phyloP scores from a whole-genome alignment of 2,329 filamentous ascomycete genomes.

The Aspergillus tamarii region DNA sequence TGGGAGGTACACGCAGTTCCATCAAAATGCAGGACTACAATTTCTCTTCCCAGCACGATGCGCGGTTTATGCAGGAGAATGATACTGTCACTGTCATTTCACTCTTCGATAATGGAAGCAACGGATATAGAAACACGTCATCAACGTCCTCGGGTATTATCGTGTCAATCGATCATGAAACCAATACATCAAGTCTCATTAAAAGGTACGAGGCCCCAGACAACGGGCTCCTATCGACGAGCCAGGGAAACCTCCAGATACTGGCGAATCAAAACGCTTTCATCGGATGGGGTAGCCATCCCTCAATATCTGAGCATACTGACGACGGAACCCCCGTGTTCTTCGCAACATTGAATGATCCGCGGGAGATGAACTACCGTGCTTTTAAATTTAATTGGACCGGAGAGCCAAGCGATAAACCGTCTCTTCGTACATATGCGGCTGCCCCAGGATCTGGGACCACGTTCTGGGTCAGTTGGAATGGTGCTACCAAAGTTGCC shows the following conservation, averaged over 20 bases:
- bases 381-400: slow-evolving; percentile 48
- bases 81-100: slow-evolving; percentile 42
- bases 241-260: slow-evolving; percentile 45
- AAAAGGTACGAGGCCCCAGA: slow-evolving; percentile 34
- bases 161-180: slow-evolving; percentile 41
- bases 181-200: slow-evolving; percentile 38
- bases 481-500: slow-evolving; percentile 43
- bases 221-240: slow-evolving; percentile 35
- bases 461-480: slow-evolving; percentile 45
- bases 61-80: slow-evolving; percentile 43
- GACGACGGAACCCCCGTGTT: slow-evolving; percentile 41
- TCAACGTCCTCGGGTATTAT: slow-evolving; percentile 43
- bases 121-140: slow-evolving; percentile 44
- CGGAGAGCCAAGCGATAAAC: slow-evolving; percentile 42
- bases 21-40: slow-evolving; percentile 43
- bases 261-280: slow-evolving; percentile 42
- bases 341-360: slow-evolving; percentile 39
- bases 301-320: slow-evolving; percentile 44
- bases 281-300: slow-evolving; percentile 48
- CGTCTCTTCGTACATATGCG: slow-evolving; percentile 43
- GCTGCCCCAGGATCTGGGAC: slow-evolving; percentile 29
- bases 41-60: slow-evolving; percentile 49
- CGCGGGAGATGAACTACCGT: slow-evolving; percentile 45
- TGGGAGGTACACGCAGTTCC: slow-evolving; percentile 41
- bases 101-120: slow-evolving; percentile 47